A percentile compares a stretch with the other conserved stretches of the same genome.
Evolutionary conservation across 129 eudicot species (phyloP).

Genomic region (Oenanthe sinensis): DNA sequence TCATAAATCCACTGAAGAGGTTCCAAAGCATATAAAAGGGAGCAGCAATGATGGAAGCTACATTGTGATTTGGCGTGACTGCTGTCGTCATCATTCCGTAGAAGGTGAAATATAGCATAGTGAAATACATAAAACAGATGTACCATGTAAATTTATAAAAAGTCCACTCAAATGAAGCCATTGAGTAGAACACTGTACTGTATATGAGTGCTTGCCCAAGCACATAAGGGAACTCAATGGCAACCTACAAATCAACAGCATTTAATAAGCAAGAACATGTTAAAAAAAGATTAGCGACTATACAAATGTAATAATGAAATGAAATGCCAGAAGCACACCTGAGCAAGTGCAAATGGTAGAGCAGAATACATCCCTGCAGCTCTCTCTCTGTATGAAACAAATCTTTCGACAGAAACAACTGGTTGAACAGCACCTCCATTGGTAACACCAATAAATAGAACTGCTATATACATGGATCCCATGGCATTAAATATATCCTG

Average conservation of each 20-base stretch:
- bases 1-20: slow-evolving; percentile 97
- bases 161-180: slow-evolving; percentile 91
- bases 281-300: background rate
- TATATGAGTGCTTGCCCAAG: slow-evolving; percentile 71
- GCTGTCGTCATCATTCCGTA: slow-evolving; percentile 99
- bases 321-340: slow-evolving; percentile 34
- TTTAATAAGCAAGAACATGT: background rate
- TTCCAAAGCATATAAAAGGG: slow-evolving; percentile 99
- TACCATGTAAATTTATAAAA: slow-evolving; percentile 65
- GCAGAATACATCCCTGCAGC: slow-evolving; percentile 99
- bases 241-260: slow-evolving; percentile 49
- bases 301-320: background rate
- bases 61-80: slow-evolving; percentile 88
- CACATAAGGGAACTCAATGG: slow-evolving; percentile 93
- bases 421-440: slow-evolving; percentile 96
- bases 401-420: slow-evolving; percentile 92
- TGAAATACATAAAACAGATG: slow-evolving; percentile 62
- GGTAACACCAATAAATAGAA: slow-evolving; percentile 81
- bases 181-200: slow-evolving; percentile 62
- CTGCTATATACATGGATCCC: slow-evolving; percentile 94
- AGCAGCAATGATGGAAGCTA: slow-evolving; percentile 90
- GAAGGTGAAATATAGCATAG: slow-evolving; percentile 89
- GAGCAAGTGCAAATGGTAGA: slow-evolving; percentile 92
- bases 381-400: slow-evolving; percentile 90
- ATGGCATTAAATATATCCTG: slow-evolving; percentile 91